Conservation (phyloP, 148 eudicot genomes). For the Chenopodium quinoa region DNA sequence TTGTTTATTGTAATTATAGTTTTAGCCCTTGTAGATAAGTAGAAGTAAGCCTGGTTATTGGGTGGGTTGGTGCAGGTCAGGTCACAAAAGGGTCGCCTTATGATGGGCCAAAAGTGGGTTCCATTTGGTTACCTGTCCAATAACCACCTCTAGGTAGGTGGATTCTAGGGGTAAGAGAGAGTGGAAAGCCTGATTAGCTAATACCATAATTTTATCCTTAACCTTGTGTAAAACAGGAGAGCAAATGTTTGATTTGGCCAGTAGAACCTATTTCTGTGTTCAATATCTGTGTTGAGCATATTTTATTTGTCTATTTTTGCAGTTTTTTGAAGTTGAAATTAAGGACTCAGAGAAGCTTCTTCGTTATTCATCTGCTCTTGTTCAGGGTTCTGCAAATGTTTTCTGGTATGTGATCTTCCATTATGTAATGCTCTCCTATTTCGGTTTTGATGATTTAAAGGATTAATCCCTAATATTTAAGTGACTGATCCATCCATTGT, state of each 20-base stretch:
- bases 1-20: background rate
- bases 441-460: background rate
- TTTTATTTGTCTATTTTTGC: slow-evolving; percentile 24
- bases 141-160: no score
- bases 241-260: background rate
- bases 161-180: background rate
- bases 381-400: slow-evolving; percentile 92
- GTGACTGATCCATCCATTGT: background rate
- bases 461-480: background rate
- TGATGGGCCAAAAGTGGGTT: no score
- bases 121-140: no score
- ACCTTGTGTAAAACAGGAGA: background rate
- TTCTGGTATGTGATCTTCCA: slow-evolving; percentile 58
- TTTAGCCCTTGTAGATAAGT: background rate
- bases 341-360: slow-evolving; percentile 81
- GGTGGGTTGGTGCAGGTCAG: no score
- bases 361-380: slow-evolving; percentile 95
- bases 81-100: no score
- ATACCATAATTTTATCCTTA: background rate
- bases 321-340: slow-evolving; percentile 87
- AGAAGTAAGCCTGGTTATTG: no score
- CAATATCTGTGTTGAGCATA: background rate
- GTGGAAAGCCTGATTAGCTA: background rate
- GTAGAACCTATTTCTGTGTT: background rate
- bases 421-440: background rate